Conservation (phyloP, 2,329 filamentous ascomycete genomes). For the Diaporthe aspalathi region DNA sequence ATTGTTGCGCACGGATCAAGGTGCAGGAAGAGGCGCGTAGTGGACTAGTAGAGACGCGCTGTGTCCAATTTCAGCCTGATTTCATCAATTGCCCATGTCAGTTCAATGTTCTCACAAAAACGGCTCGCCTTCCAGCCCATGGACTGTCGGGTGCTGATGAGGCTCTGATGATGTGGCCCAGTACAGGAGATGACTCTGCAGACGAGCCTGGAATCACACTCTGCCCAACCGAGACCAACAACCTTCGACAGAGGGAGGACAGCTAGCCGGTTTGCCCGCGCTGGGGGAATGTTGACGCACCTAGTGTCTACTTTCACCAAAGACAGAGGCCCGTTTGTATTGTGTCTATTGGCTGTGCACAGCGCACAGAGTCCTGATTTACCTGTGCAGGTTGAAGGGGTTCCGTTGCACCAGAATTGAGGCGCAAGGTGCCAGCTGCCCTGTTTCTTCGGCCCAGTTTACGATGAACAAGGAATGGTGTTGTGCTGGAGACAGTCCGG, state of each 20-base stretch:
- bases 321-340: neutral
- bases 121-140: constrained; percentile 4
- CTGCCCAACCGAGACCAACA: constrained; percentile 2
- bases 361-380: neutral
- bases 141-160: neutral
- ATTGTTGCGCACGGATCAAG: constrained; percentile 39
- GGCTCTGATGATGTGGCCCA: constrained; percentile 28
- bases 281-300: constrained; percentile 27
- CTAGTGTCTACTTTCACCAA: neutral
- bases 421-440: neutral
- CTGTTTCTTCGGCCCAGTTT: neutral
- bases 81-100: constrained; percentile 36
- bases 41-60: constrained; percentile 38
- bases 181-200: constrained; percentile 10
- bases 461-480: neutral
- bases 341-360: constrained; percentile 9
- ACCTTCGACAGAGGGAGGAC: neutral
- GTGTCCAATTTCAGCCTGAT: constrained; percentile 30
- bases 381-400: neutral
- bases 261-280: neutral
- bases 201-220: constrained; percentile 20
- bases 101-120: constrained; percentile 3
- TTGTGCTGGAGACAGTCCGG: neutral
- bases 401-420: neutral
- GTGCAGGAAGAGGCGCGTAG: constrained; percentile 38